Evolutionary conservation across 176 grass and related monocot genomes (phyloP).

Genomic region (Bonia amplexicaulis): DNA sequence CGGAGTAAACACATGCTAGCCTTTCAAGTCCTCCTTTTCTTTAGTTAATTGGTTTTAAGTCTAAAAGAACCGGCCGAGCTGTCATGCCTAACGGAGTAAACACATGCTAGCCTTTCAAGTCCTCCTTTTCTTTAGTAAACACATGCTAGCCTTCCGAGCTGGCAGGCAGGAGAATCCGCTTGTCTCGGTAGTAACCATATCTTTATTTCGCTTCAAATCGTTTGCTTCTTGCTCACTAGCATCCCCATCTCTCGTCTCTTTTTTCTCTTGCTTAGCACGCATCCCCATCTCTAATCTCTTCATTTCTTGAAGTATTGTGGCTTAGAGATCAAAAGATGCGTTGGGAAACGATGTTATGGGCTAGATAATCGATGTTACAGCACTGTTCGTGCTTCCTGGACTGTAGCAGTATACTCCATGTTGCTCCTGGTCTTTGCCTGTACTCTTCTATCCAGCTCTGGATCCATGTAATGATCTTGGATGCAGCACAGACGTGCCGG

Average conservation of each 20-base stretch:
- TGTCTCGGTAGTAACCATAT: slow-evolving; percentile 2
- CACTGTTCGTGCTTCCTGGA: neutral
- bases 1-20: slow-evolving; percentile 16
- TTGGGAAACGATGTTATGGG: slow-evolving; percentile 13
- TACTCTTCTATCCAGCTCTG: neutral
- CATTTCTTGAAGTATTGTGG: neutral
- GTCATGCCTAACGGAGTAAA: neutral
- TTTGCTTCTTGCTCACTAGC: neutral
- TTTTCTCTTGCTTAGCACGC: neutral
- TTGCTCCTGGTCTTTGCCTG: neutral
- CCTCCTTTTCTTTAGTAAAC: neutral
- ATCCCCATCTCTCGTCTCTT: neutral
- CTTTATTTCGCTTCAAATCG: slow-evolving; percentile 18
- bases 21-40: neutral
- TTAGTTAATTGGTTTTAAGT: neutral
- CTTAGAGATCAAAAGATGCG: slow-evolving; percentile 3
- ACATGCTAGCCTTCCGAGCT: too few relatives aligned
- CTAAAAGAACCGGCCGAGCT: too few relatives aligned
- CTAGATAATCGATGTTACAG: slow-evolving; percentile 4
- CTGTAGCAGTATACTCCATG: neutral
- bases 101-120: slow-evolving; percentile 15
- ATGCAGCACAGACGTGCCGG: slow-evolving; percentile 4
- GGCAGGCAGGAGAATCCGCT: neutral
- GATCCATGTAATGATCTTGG: too few relatives aligned
- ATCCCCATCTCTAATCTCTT: neutral